phyloP scores from a whole-genome alignment of 345 rosid genomes.

The Draba incana region DNA sequence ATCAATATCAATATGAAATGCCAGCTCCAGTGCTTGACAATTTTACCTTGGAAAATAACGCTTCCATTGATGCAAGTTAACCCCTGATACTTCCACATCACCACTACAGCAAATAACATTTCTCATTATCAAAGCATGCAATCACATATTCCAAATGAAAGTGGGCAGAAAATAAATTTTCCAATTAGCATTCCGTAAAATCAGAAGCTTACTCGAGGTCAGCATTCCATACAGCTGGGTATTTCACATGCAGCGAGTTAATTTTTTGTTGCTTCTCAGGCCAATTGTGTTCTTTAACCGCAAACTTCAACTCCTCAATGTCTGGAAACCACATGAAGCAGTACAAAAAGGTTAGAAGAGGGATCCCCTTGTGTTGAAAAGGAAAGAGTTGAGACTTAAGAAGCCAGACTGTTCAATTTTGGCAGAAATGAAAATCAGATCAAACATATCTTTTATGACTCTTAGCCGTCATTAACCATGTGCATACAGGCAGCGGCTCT shows the following conservation, averaged over 20 bases:
- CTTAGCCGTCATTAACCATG: constrained; percentile 17
- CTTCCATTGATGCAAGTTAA: constrained; percentile 44
- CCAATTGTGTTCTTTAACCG: constrained; percentile 69
- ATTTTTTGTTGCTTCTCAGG: constrained; percentile 64
- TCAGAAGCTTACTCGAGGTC: constrained; percentile 58
- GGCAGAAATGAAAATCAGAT: background rate
- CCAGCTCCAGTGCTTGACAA: constrained; percentile 17
- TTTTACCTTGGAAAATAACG: constrained; percentile 81
- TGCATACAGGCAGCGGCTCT: constrained; percentile 24
- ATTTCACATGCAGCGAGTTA: constrained; percentile 63
- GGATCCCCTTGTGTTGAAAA: constrained; percentile 22
- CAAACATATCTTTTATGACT: constrained; percentile 23
- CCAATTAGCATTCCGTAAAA: constrained; percentile 1
- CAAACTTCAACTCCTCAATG: constrained; percentile 79
- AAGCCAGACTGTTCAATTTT: background rate
- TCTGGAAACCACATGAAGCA: constrained; percentile 49
- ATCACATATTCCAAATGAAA: background rate
- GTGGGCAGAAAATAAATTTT: constrained; percentile 5
- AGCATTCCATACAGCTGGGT: constrained; percentile 57
- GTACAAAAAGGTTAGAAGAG: constrained; percentile 27
- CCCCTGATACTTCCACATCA: constrained; percentile 49
- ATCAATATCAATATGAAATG: constrained; percentile 11
- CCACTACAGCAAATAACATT: constrained; percentile 41
- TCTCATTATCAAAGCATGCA: too few species aligned
- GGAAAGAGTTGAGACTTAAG: constrained; percentile 31